Percentiles rank a stretch among this genome's conserved stretches.
phyloP scores from a whole-genome alignment of 139 green algal species.

The Marvania coccoides region DNA sequence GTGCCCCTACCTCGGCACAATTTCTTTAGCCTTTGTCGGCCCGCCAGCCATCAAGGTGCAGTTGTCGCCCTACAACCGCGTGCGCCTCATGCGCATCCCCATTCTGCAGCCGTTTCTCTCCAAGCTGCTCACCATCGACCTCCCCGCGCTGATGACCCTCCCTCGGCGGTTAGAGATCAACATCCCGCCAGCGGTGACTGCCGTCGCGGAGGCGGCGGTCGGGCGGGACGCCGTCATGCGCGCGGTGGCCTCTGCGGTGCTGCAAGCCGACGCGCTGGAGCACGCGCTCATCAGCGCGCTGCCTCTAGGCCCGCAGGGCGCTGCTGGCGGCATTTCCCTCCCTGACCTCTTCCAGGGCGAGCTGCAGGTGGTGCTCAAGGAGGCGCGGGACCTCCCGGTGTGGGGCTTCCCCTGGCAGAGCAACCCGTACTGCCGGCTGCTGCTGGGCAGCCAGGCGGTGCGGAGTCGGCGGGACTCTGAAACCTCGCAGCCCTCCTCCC shows the following conservation, averaged over 20 bases:
- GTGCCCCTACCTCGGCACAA: slow-evolving; percentile 83
- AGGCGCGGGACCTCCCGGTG: slow-evolving; percentile 75
- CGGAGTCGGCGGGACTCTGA: slow-evolving; percentile 63
- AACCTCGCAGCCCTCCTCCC: slow-evolving; percentile 55
- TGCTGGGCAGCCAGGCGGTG: slow-evolving; percentile 76
- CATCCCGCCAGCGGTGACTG: slow-evolving; percentile 80
- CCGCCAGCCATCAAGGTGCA: slow-evolving; percentile 85
- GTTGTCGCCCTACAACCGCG: slow-evolving; percentile 86
- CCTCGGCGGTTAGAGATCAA: slow-evolving; percentile 82
- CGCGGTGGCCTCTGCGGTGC: slow-evolving; percentile 75
- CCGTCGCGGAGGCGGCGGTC: slow-evolving; percentile 84
- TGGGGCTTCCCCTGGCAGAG: slow-evolving; percentile 83
- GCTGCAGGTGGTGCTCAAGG: slow-evolving; percentile 70
- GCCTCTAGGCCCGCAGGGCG: slow-evolving; percentile 71
- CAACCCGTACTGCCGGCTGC: slow-evolving; percentile 86
- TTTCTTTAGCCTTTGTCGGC: slow-evolving; percentile 85
- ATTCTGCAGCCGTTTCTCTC: slow-evolving; percentile 82
- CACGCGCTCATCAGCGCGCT: slow-evolving; percentile 73
- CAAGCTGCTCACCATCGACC: slow-evolving; percentile 84
- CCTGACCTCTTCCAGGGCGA: slow-evolving; percentile 74
- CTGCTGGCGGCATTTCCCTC: slow-evolving; percentile 73
- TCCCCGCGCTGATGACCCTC: slow-evolving; percentile 91
- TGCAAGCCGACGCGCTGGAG: slow-evolving; percentile 81
- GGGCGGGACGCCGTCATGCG: slow-evolving; percentile 87
- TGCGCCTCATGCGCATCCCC: slow-evolving; percentile 87